Conservation (phyloP, 305 asterid species). For the Nicotiana rustica region DNA sequence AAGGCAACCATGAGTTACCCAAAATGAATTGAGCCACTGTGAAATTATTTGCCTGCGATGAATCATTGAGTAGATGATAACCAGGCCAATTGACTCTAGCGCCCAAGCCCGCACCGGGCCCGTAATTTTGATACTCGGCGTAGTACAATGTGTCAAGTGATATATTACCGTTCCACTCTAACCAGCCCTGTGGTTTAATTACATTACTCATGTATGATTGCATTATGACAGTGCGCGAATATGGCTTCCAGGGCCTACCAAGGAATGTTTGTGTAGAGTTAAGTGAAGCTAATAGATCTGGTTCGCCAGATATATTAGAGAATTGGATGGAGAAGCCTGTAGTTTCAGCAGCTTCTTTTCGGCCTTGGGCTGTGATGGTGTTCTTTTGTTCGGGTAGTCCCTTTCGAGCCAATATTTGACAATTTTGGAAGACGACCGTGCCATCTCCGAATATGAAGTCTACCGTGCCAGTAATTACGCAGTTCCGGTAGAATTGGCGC, state of each 20-base stretch:
- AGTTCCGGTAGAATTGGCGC: slow-evolving; percentile 84
- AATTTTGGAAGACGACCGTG: slow-evolving; percentile 69
- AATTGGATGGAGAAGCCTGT: slow-evolving; percentile 80
- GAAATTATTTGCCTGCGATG: slow-evolving; percentile 57
- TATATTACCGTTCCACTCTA: slow-evolving; percentile 71
- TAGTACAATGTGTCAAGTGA: slow-evolving; percentile 67
- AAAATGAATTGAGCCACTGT: slow-evolving; percentile 75
- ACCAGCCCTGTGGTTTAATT: slow-evolving; percentile 82
- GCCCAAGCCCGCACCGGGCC: slow-evolving; percentile 70
- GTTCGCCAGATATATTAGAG: slow-evolving; percentile 69
- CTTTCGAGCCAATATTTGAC: slow-evolving; percentile 66
- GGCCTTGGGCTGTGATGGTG: slow-evolving; percentile 88
- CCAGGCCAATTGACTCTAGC: slow-evolving; percentile 83
- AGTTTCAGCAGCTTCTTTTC: slow-evolving; percentile 55
- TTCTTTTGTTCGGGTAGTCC: slow-evolving; percentile 78
- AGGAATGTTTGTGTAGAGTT: slow-evolving; percentile 69
- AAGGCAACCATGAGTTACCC: slow-evolving; percentile 83
- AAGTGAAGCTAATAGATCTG: slow-evolving; percentile 46
- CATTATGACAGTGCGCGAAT: slow-evolving; percentile 81
- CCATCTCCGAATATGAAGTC: slow-evolving; percentile 92
- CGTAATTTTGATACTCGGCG: slow-evolving; percentile 71
- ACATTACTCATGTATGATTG: slow-evolving; percentile 66
- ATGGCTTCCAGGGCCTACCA: slow-evolving; percentile 82
- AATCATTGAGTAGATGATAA: slow-evolving; percentile 54
- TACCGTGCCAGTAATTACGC: slow-evolving; percentile 73